These are phyloP conservation scores for Hordeum vulgare DNA, from an alignment of 176 grass and related monocot species.

Conservation along the genomic window DNA sequence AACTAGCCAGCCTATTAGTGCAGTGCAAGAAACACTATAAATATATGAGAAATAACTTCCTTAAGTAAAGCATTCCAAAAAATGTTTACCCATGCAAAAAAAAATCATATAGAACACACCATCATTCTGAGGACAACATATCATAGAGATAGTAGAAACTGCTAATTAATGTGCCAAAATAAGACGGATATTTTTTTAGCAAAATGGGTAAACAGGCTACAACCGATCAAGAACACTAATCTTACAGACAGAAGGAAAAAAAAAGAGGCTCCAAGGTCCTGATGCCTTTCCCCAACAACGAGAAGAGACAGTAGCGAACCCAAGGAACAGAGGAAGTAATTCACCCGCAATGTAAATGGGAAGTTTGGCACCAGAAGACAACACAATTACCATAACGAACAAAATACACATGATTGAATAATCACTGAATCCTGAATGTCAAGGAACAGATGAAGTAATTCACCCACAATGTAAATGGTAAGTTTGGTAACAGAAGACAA, in stretches of 20 bases:
- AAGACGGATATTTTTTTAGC: neutral
- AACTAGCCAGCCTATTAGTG: neutral
- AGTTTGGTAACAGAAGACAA: neutral
- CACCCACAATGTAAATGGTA: neutral
- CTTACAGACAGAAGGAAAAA: neutral
- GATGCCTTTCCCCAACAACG: neutral
- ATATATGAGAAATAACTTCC: neutral
- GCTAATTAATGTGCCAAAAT: neutral
- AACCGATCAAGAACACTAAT: neutral
- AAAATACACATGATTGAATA: too few species aligned
- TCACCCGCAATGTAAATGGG: too few species aligned
- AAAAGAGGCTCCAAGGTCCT: neutral
- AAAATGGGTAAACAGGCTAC: neutral
- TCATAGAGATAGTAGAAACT: neutral
- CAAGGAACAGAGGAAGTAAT: neutral
- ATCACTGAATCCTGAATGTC: too few species aligned
- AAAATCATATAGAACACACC: neutral
- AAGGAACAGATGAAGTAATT: too few species aligned
- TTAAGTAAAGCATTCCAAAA: neutral
- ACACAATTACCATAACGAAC: too few species aligned
- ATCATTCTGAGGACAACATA: neutral
- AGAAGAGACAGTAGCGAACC: neutral
- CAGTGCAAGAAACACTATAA: neutral
- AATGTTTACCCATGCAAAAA: neutral
- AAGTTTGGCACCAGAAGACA: too few species aligned